Evolutionary conservation across 139 green algal species (phyloP), one percentile per base, ranked within the genome.

Genomic region (Raphidocelis subcapitata): DNA sequence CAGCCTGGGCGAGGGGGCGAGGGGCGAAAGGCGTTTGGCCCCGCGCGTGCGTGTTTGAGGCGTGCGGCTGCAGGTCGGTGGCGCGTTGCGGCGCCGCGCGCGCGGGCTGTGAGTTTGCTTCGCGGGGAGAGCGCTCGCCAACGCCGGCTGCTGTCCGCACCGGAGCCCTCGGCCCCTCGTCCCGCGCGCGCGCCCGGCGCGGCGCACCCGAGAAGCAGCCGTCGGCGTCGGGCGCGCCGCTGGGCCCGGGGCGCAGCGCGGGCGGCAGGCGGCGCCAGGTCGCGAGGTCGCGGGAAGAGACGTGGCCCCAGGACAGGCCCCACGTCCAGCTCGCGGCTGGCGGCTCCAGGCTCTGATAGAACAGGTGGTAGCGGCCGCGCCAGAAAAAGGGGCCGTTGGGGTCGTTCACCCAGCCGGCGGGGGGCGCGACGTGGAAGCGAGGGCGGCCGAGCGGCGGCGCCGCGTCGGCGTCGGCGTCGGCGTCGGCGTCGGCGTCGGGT

Each of bases 261-360:
- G 75, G 82, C 4, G 88, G 81, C 62, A 92, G 73, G 75, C 91
- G 87, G 55, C 87, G 63, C 90, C 90, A 95, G 62, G 77, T 46
- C 12, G 92, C 83, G 20, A 94, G 71, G 47, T 92, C 83, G 10
- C 72, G 54, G 72, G 79, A 90, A n/a, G 87, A 81, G 8, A 79
- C 85, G 59, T 95, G 90, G 44, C 90, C 90, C 90, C 91, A 96
- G 14, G 89, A 84, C 61, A 96, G 85, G 61, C 90, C 91, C 71
- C 89, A 95, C n/a, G 86, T 78, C 90, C 91, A 96, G 20, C 8
- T 49, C 8, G 84, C 66, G 63, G 80, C 87, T 0, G 68, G 72
- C 36, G 83, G 37, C 1, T 67, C 32, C 10, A 94, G 66, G 47
- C 94, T 83, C 81, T 95, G 90, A 32, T 95, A 95, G 66, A 95